A percentile compares a stretch with the other conserved stretches of the same genome.
These are phyloP conservation scores for Cryptosporidium baileyi DNA, from an alignment of 169 alveolate genomes.

Conservation along the genomic window DNA sequence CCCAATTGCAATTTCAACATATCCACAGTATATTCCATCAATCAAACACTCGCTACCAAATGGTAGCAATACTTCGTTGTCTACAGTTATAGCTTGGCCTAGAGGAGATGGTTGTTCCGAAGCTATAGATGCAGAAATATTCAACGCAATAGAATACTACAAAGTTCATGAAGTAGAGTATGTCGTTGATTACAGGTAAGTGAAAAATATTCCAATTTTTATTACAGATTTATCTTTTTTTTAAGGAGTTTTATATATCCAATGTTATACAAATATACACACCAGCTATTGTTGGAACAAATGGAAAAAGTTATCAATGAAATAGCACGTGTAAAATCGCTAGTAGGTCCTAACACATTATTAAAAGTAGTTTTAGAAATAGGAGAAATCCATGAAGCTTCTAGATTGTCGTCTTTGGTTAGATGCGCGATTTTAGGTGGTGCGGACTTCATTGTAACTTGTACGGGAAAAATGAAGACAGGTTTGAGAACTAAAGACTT, in stretches of 20 bases:
- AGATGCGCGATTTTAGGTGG: conserved; percentile 70
- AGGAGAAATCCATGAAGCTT: conserved; percentile 53
- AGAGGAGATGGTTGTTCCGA: conserved; percentile 69
- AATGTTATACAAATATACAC: conserved; percentile 50
- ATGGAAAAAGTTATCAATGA: conserved; percentile 57
- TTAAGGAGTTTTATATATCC: conserved; percentile 64
- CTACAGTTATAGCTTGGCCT: conserved; percentile 70
- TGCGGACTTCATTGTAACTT: conserved; percentile 63
- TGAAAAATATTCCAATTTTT: background rate
- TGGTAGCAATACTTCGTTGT: conserved; percentile 2
- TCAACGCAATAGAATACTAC: conserved; percentile 57
- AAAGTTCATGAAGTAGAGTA: conserved; percentile 67
- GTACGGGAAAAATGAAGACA: conserved; percentile 31
- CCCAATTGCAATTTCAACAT: conserved; percentile 60
- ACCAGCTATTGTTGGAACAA: conserved; percentile 46
- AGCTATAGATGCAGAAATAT: conserved; percentile 62
- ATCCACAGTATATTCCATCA: conserved; percentile 62
- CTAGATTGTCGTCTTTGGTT: conserved; percentile 47
- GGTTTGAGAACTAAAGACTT: conserved; percentile 13
- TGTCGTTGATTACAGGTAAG: conserved; percentile 69
- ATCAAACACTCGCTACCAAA: conserved; percentile 41
- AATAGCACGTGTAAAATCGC: conserved; percentile 38
- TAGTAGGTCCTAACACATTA: conserved; percentile 35
- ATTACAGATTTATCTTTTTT: background rate
- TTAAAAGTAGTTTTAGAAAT: conserved; percentile 64